Evolutionary conservation across 202 grass and related monocot genomes (phyloP), one percentile per base, ranked within the genome.

Genomic region (Panicum virgatum): DNA sequence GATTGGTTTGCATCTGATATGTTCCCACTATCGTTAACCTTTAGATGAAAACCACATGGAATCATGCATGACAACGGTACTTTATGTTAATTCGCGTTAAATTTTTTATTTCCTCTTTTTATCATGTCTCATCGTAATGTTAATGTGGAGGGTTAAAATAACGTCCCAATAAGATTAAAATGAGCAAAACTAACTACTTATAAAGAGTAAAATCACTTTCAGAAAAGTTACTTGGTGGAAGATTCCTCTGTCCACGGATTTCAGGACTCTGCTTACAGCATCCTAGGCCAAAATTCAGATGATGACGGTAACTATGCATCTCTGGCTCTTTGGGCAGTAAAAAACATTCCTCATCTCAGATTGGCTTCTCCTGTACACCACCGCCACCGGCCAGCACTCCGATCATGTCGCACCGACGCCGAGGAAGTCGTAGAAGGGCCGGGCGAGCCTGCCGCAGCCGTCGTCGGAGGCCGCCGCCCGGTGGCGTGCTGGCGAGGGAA

Each of bases 341-440:
- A 34, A 32, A 2, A 32, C 3, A 12, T 12, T 12, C 54, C 53
- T 57, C 23, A 57, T 57, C 51, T n/a, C 13, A n/a, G 52, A 56
- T 9, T 56, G 19, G 20, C 51, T 54, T 54, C 32, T 34, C 73
- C 66, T 87, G 79, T 86, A 86, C 84, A 62, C 66, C 71, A 16
- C 52, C 40, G 59, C 7, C 14, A 10, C 58, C 20, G n/a, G 29
- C 29, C 47, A 4, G 4, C 20, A 11, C 18, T 2, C 16, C 9
- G 65, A n/a, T 88, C 86, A 88, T 69, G 91, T 89, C 75, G 91
- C 72, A 16, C 92, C 92, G 44, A 97, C 90, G 72, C 94, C 94
- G 66, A 97, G 94, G 92, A 97, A 97, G 82, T 97, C 94, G 74
- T 94, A 83, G 78, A 92, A 97, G 42, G 86, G 78, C 9, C 89